phyloP scores from a whole-genome alignment of 352 stramenopile genomes.

The Phytophthora rubi region DNA sequence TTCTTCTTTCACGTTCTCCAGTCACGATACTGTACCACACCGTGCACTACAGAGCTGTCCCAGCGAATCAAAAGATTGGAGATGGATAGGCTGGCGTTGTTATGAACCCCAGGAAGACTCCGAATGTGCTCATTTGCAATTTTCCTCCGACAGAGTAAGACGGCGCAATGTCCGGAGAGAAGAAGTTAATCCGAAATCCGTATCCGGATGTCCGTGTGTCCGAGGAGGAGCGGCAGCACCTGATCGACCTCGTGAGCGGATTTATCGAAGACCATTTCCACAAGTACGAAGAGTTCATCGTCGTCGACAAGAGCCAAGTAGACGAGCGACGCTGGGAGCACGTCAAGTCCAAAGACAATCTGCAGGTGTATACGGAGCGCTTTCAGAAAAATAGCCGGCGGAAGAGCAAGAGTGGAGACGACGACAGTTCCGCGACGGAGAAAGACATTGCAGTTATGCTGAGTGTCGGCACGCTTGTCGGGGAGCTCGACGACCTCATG shows the following conservation, averaged over 20 bases:
- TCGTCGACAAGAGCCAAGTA: not conserved
- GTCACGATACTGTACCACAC: not conserved
- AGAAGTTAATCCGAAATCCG: not conserved
- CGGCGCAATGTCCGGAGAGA: not conserved
- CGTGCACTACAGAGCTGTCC: not conserved
- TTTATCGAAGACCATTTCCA: not conserved
- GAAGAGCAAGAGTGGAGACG: not conserved
- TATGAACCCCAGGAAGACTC: not conserved
- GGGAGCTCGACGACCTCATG: not conserved
- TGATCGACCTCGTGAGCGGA: conserved; percentile 3
- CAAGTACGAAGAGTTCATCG: conserved; percentile 2
- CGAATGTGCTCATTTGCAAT: not conserved
- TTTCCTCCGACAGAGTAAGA: not conserved
- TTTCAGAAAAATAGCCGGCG: not conserved
- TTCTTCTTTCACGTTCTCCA: not conserved
- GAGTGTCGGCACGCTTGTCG: not conserved
- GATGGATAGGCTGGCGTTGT: not conserved
- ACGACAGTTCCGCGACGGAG: not conserved
- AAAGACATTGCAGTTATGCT: conserved; percentile 7
- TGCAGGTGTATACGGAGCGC: conserved; percentile 8
- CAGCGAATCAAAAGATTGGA: not conserved
- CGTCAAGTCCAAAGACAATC: conserved; percentile 17
- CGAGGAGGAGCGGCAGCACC: conserved; percentile 1
- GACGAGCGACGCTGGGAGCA: conserved; percentile 5
- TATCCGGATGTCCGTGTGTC: not conserved